These are phyloP conservation scores for Sporopachydermia cereana DNA, from an alignment of 1,139 yeast species.

Conservation along the genomic window DNA sequence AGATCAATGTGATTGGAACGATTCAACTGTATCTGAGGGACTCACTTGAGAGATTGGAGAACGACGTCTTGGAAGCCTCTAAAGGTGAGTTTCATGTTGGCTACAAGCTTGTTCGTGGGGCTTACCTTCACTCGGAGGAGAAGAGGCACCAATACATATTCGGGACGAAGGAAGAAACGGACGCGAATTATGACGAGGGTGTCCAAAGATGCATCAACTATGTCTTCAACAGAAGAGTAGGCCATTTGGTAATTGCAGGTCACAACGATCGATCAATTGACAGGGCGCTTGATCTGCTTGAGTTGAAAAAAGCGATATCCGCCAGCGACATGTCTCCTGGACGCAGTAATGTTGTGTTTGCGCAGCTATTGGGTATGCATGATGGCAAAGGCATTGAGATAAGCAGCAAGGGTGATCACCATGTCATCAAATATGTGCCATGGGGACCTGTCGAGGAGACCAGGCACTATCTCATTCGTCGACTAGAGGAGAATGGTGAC, in stretches of 20 bases:
- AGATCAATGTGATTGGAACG: conserved; percentile 73
- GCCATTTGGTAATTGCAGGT: conserved; percentile 86
- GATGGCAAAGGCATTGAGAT: conserved; percentile 77
- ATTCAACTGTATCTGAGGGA: conserved; percentile 84
- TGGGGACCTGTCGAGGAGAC: conserved; percentile 98
- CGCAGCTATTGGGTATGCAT: conserved; percentile 93
- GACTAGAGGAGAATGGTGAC: conserved; percentile 94
- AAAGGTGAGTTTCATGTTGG: conserved; percentile 41
- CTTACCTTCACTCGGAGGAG: conserved; percentile 85
- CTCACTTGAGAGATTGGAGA: conserved; percentile 46
- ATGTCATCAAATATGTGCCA: conserved; percentile 86
- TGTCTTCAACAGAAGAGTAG: conserved; percentile 45
- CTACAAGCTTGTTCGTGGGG: conserved; percentile 92
- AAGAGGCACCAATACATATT: conserved; percentile 58
- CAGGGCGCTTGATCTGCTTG: too few relatives aligned
- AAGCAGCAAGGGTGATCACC: conserved; percentile 49
- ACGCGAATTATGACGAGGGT: conserved; percentile 62
- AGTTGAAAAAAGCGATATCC: conserved; percentile 21
- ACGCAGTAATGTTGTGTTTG: conserved; percentile 54
- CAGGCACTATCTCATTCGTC: conserved; percentile 77
- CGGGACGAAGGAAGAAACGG: conserved; percentile 68
- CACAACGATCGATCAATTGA: conserved; percentile 78
- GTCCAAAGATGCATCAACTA: conserved; percentile 52
- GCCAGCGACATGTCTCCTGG: conserved; percentile 33
- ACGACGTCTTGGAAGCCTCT: conserved; percentile 67